These are phyloP conservation scores for Elsinoe batatas DNA, from an alignment of 2,329 filamentous ascomycete genomes.

Conservation along the genomic window DNA sequence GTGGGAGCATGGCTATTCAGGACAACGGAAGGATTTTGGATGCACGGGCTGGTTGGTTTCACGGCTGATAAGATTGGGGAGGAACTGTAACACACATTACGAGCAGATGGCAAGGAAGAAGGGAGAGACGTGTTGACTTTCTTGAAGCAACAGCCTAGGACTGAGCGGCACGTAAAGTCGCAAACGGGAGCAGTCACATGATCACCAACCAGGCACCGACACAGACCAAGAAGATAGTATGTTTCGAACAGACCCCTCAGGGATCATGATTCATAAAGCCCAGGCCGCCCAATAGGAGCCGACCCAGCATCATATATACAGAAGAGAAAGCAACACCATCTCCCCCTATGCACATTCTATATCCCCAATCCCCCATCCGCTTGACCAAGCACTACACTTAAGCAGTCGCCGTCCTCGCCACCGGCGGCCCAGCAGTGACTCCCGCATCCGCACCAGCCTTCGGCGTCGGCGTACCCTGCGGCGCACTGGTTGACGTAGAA, in stretches of 20 bases:
- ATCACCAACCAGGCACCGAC: not conserved
- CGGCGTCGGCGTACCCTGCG: not conserved
- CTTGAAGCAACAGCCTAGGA: too few relatives aligned
- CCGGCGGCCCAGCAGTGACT: constrained; percentile 2
- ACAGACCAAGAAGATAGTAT: not conserved
- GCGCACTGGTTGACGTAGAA: constrained; percentile 10
- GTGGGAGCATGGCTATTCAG: too few relatives aligned
- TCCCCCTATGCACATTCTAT: not conserved
- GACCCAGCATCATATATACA: constrained; percentile 3
- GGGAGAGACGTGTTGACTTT: too few relatives aligned
- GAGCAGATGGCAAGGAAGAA: too few relatives aligned
- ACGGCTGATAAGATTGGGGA: too few relatives aligned
- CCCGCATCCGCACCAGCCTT: not conserved
- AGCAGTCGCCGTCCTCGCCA: constrained; percentile 6
- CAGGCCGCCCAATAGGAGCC: not conserved
- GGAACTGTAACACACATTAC: too few relatives aligned
- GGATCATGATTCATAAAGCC: not conserved
- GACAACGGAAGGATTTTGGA: too few relatives aligned
- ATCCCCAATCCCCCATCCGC: not conserved
- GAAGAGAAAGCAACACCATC: not conserved
- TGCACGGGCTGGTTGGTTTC: too few relatives aligned
- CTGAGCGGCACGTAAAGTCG: too few relatives aligned
- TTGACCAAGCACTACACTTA: not conserved
- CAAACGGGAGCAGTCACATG: too few relatives aligned
- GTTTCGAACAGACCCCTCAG: not conserved